Evolutionary conservation across 345 rosid species (phyloP).

Genomic region (Hibiscus trionum): DNA sequence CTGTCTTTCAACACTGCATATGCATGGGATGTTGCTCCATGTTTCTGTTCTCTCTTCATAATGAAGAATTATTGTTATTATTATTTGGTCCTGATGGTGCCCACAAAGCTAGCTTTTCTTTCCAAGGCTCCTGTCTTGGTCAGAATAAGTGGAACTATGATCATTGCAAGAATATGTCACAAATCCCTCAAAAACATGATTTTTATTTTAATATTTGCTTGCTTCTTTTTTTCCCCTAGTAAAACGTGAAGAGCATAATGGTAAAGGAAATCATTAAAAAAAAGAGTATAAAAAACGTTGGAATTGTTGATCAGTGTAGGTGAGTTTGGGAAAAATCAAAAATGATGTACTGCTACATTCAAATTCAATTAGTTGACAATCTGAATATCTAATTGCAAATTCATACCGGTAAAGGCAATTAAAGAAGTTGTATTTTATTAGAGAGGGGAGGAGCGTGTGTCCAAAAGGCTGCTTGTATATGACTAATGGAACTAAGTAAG

Average conservation of each 20-base stretch:
- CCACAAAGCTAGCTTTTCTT: background rate
- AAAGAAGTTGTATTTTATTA: background rate
- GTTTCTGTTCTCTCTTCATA: background rate
- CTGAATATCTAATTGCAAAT: background rate
- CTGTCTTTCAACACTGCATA: background rate
- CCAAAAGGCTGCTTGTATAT: background rate
- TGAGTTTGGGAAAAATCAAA: background rate
- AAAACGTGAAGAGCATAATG: too few relatives aligned
- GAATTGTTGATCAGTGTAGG: background rate
- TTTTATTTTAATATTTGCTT: too few relatives aligned
- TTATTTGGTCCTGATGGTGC: background rate
- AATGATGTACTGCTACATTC: background rate
- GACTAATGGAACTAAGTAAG: slow-evolving; percentile 2
- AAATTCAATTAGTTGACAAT: background rate
- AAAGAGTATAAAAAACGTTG: background rate
- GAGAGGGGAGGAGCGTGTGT: slow-evolving; percentile 27
- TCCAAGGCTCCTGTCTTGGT: background rate
- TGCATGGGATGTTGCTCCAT: background rate
- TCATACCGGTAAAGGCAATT: background rate
- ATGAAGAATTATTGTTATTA: background rate
- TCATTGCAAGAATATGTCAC: background rate
- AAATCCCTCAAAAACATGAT: too few relatives aligned
- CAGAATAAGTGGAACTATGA: background rate
- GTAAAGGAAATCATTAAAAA: background rate
- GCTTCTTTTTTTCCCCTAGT: too few relatives aligned